Evolutionary conservation across 2,329 filamentous ascomycete genomes (phyloP).

Genomic region (Volutella citrinella): DNA sequence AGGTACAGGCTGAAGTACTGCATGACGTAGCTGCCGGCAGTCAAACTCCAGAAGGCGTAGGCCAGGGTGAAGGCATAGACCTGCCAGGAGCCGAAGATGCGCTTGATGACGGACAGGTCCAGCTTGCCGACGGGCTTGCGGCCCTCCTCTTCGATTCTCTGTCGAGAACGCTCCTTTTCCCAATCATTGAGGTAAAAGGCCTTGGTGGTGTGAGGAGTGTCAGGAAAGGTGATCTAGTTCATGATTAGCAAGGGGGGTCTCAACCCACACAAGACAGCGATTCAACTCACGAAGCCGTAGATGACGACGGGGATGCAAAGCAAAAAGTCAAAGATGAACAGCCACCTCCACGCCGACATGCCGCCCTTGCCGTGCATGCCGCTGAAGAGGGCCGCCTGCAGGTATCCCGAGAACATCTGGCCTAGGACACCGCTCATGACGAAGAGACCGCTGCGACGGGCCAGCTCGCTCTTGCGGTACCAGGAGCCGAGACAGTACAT

Average conservation of each 20-base stretch:
- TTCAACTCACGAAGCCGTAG: constrained; percentile 17
- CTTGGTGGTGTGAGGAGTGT: constrained; percentile 40
- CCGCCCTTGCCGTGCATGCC: constrained; percentile 34
- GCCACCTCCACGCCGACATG: constrained; percentile 34
- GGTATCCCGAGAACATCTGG: constrained; percentile 34
- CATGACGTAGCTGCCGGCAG: constrained; percentile 36
- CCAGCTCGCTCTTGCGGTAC: constrained; percentile 57
- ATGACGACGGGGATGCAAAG: constrained; percentile 34
- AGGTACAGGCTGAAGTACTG: constrained; percentile 41
- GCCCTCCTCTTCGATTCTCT: constrained; percentile 62
- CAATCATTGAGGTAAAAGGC: constrained; percentile 44
- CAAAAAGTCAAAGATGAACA: constrained; percentile 38
- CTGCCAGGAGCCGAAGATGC: constrained; percentile 41
- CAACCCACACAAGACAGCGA: no score
- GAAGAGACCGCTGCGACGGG: constrained; percentile 54
- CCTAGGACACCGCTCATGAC: constrained; percentile 55
- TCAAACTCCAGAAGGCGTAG: constrained; percentile 38
- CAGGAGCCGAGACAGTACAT: constrained; percentile 54
- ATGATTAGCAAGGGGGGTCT: neutral
- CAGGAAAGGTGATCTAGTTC: constrained; percentile 34
- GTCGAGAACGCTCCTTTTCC: constrained; percentile 62
- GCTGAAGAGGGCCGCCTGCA: constrained; percentile 31
- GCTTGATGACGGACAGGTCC: constrained; percentile 31
- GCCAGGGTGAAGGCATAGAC: constrained; percentile 40
- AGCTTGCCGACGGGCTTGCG: constrained; percentile 35